A percentile compares a stretch with the other conserved stretches of the same genome.
These are phyloP conservation scores for Hemisphaericaspora xylofermentans DNA, from an alignment of 1,139 yeast genomes.

Conservation along the genomic window DNA sequence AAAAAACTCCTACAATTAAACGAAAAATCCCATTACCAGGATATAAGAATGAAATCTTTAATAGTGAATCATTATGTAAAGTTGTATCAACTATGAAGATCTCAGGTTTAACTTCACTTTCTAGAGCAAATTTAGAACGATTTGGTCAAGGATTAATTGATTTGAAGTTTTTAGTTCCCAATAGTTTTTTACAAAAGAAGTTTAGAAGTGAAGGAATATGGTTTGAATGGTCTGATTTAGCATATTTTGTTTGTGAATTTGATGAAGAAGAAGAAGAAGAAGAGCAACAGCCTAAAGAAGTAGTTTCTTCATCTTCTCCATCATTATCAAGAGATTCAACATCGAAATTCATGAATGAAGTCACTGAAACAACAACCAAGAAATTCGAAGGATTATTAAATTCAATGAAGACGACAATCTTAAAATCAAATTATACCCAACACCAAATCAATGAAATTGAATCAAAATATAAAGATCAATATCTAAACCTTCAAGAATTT, in stretches of 20 bases:
- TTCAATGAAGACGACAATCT: constrained; percentile 29
- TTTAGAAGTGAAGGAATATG: constrained; percentile 47
- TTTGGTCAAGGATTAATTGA: constrained; percentile 45
- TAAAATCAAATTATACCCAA: constrained; percentile 34
- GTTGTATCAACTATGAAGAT: constrained; percentile 30
- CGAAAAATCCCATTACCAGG: constrained; percentile 45
- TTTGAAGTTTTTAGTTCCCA: constrained; percentile 31
- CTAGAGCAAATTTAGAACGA: constrained; percentile 39
- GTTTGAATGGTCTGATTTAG: constrained; percentile 49
- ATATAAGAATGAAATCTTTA: constrained; percentile 38
- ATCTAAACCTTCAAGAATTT: constrained; percentile 32
- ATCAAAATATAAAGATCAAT: constrained; percentile 31
- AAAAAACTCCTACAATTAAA: constrained; percentile 26
- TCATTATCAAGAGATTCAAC: not conserved
- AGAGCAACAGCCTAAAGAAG: not conserved
- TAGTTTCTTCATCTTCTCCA: not conserved
- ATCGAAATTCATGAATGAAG: constrained; percentile 24
- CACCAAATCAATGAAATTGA: constrained; percentile 30
- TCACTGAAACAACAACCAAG: constrained; percentile 31
- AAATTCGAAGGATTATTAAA: constrained; percentile 33
- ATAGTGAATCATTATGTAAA: constrained; percentile 39
- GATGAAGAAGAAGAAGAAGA: not conserved
- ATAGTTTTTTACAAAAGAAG: constrained; percentile 35
- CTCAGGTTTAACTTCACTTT: constrained; percentile 37
- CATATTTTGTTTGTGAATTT: constrained; percentile 22